Base-by-base conservation (phyloP, 306 rosid species). In the Lathyrus sativus region DNA sequence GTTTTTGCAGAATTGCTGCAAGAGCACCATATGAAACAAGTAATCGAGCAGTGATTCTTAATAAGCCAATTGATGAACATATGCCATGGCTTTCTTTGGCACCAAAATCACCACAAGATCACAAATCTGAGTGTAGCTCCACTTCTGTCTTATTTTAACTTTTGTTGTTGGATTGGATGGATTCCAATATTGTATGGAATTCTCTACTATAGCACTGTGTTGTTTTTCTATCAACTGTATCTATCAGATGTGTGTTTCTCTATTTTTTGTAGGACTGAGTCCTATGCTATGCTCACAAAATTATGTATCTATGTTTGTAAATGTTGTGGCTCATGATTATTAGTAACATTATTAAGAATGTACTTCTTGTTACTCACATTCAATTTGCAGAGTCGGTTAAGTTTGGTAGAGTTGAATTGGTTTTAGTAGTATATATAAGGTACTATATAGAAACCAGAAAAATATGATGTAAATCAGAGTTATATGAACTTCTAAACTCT, bases 21-120 rank as follows among this genome's bases (percentile, higher is more conserved):
- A 80, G 64, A 56, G 74, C 83, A 66, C 96, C 98, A 14, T 89
- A 92, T 75, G 93, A 80, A 74, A 72, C 66, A 56, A 28, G 63
- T 82, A 77, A 46, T 61, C 72, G 71, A 15, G 53, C 57, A 24
- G 14, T 12, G 42, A 26, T 9, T 29, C 35, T 43, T 22, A 5
- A 49, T 13, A 85, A 89, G 80, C 57, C 78, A 37, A 58, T 49
- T 14, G 85, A 79, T 9, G 84, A 79, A 61, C 45, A 73, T 37
- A 78, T 72, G 74, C 9, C 88, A 15, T 89, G 98, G 96, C 88
- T 92, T 13, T 83, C 85, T 19, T 76, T 92, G 87, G 84, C 89
- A 33, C 85, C 91, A 7, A 80, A 79, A 45, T 58, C 81, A 5
- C 79, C 79, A 3, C 78, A 66, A 50, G 81, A 56, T 5, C 80